Evolutionary conservation across 1,284 basidiomycete species (phyloP).

Genomic region (Inonotus obliquus): DNA sequence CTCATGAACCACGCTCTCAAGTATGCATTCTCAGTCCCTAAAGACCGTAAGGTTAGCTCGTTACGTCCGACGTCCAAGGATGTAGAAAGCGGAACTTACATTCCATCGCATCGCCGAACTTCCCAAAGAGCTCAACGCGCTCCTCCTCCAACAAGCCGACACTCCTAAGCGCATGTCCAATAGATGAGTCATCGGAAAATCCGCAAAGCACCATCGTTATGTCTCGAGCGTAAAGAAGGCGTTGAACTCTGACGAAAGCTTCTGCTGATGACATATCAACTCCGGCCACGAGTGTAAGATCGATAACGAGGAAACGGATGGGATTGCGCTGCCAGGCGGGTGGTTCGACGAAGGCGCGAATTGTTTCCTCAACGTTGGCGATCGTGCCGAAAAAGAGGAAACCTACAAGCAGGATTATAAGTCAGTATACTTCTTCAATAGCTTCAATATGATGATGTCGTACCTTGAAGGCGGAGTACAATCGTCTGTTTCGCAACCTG

Average conservation of each 20-base stretch:
- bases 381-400: slow-evolving; percentile 98
- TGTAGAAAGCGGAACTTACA: slow-evolving; percentile 47
- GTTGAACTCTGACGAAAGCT: slow-evolving; percentile 89
- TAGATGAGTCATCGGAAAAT: slow-evolving; percentile 53
- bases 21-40: slow-evolving; percentile 89
- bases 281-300: slow-evolving; percentile 82
- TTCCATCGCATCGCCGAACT: slow-evolving; percentile 89
- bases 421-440: not conserved
- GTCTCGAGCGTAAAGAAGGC: slow-evolving; percentile 71
- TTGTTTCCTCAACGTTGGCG: slow-evolving; percentile 78
- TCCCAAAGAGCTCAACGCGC: slow-evolving; percentile 80
- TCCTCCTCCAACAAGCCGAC: slow-evolving; percentile 76
- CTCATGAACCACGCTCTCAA: slow-evolving; percentile 70
- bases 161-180: slow-evolving; percentile 67
- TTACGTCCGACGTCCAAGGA: not conserved
- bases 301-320: slow-evolving; percentile 86
- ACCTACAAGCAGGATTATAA: slow-evolving; percentile 33
- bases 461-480: slow-evolving; percentile 84
- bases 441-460: not conserved
- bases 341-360: slow-evolving; percentile 69
- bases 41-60: not conserved
- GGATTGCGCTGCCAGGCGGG: slow-evolving; percentile 76
- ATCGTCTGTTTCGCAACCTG: slow-evolving; percentile 91
- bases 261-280: slow-evolving; percentile 96
- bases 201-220: slow-evolving; percentile 92